Conservation (phyloP, 2,329 filamentous ascomycete genomes). For the Monosporascus sp. region DNA sequence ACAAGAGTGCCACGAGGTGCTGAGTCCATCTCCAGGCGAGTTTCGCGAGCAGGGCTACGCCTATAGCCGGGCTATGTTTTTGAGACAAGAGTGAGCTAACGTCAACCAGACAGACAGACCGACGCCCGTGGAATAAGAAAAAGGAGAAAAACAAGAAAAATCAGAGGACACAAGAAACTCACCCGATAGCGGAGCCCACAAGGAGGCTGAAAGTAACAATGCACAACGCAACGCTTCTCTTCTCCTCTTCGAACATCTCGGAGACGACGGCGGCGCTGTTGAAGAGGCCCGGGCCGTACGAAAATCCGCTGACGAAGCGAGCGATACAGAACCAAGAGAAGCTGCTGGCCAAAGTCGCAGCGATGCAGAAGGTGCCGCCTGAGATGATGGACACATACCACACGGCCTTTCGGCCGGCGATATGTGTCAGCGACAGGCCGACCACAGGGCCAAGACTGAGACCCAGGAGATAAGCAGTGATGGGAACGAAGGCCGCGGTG, state of each 20-base stretch:
- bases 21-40: constrained; percentile 51
- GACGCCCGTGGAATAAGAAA: neutral
- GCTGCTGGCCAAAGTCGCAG: constrained; percentile 44
- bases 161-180: constrained; percentile 12
- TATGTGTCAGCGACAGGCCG: constrained; percentile 55
- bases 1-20: constrained; percentile 45
- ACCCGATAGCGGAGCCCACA: constrained; percentile 48
- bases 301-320: constrained; percentile 53
- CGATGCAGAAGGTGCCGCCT: constrained; percentile 51
- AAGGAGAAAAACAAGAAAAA: neutral
- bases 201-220: constrained; percentile 48
- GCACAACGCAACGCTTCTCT: constrained; percentile 37
- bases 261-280: constrained; percentile 45
- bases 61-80: constrained; percentile 37
- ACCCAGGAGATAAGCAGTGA: constrained; percentile 57
- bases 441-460: constrained; percentile 55
- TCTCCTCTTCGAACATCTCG: constrained; percentile 41
- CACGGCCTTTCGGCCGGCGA: constrained; percentile 47
- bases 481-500: constrained; percentile 52
- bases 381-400: constrained; percentile 42
- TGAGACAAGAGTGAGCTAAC: no score
- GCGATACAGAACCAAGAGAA: constrained; percentile 48
- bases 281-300: constrained; percentile 42
- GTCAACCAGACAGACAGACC: no score
- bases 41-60: constrained; percentile 40